These are phyloP conservation scores for Salicornia ramosissima DNA, from an alignment of 148 eudicot genomes.

Conservation along the genomic window DNA sequence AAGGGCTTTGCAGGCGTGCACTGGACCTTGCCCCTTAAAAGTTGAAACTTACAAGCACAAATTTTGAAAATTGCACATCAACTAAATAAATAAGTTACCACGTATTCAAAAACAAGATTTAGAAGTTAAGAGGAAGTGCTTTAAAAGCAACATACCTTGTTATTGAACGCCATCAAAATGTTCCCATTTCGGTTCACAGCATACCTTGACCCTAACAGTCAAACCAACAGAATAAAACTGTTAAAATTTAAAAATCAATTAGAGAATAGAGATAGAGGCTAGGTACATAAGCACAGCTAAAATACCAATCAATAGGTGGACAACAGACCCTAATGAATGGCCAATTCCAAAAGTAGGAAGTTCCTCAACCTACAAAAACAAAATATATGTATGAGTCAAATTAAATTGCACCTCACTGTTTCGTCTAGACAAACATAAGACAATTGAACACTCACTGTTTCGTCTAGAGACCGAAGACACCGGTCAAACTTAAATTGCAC, in stretches of 20 bases:
- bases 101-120: background rate
- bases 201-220: slow-evolving; percentile 80
- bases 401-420: slow-evolving; percentile 6
- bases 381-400: background rate
- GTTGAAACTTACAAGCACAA: background rate
- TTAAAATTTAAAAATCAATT: background rate
- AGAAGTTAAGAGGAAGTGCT: background rate
- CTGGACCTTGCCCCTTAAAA: background rate
- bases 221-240: slow-evolving; percentile 22
- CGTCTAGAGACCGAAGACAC: slow-evolving; percentile 67
- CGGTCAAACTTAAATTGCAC: slow-evolving; percentile 90
- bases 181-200: slow-evolving; percentile 82
- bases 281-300: background rate
- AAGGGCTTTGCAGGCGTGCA: background rate
- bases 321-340: slow-evolving; percentile 92
- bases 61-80: background rate
- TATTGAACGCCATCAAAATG: slow-evolving; percentile 82
- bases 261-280: background rate
- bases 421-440: slow-evolving; percentile 2
- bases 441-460: slow-evolving; percentile 47
- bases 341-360: slow-evolving; percentile 92
- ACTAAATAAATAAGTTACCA: background rate
- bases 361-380: slow-evolving; percentile 47
- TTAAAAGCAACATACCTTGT: slow-evolving; percentile 52
- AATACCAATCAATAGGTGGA: slow-evolving; percentile 87